Percentiles rank a stretch among this genome's conserved stretches.
phyloP scores from a whole-genome alignment of 805 yeast species.

The Candida methanosorbosa region DNA sequence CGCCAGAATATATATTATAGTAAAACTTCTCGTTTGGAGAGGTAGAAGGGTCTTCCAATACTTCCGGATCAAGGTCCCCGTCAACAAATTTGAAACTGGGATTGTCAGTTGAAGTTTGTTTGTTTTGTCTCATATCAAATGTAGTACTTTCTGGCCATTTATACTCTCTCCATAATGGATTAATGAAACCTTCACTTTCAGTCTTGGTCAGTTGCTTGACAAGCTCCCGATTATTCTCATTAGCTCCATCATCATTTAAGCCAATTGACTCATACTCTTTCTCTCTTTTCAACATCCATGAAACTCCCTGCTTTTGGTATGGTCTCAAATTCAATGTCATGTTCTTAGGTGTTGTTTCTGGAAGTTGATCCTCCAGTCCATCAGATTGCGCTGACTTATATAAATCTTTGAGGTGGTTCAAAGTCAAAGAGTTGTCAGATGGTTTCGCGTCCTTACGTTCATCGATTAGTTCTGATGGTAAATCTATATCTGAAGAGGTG shows the following conservation, averaged over 20 bases:
- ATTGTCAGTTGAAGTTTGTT: no score
- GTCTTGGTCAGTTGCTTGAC: conserved; percentile 20
- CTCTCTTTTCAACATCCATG: conserved; percentile 87
- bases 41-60: not conserved
- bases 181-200: conserved; percentile 46
- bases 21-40: conserved; percentile 38
- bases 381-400: conserved; percentile 56
- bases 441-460: conserved; percentile 3
- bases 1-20: conserved; percentile 75
- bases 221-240: conserved; percentile 8
- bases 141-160: conserved; percentile 59
- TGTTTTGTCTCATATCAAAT: conserved; percentile 15
- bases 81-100: not conserved
- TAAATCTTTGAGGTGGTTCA: conserved; percentile 69
- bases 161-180: conserved; percentile 81
- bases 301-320: conserved; percentile 77
- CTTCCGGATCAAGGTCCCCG: not conserved
- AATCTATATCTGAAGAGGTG: not conserved
- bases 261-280: conserved; percentile 44
- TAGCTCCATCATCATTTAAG: conserved; percentile 16
- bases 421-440: conserved; percentile 32
- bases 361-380: conserved; percentile 40
- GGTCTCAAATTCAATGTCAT: conserved; percentile 56
- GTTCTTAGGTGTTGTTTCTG: conserved; percentile 49
- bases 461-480: not conserved